phyloP scores from a whole-genome alignment of 176 grass and related monocot species.

The Panicum miliaceum region DNA sequence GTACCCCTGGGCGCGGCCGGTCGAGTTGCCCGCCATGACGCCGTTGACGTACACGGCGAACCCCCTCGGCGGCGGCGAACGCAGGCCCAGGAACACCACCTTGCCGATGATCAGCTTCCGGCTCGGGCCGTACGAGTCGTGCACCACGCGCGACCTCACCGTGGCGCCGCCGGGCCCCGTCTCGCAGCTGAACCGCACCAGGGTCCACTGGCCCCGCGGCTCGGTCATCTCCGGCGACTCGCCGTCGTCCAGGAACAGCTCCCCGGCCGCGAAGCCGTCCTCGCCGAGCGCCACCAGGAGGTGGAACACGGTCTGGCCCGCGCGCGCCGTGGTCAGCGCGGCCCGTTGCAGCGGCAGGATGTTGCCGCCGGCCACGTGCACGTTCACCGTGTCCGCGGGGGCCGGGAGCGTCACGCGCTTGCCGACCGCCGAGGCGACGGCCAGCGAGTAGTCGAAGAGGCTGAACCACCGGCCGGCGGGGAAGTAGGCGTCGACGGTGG shows the following conservation, averaged over 20 bases:
- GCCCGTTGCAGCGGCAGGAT: constrained; percentile 62
- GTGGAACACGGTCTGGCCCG: constrained; percentile 54
- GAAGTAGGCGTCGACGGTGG: constrained; percentile 68
- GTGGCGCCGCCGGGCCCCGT: constrained; percentile 22
- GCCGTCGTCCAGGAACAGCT: constrained; percentile 79
- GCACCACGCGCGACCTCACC: constrained; percentile 61
- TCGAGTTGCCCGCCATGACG: constrained; percentile 30
- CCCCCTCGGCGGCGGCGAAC: background rate
- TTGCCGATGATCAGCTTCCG: constrained; percentile 49
- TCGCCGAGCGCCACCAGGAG: constrained; percentile 62
- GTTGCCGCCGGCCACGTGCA: constrained; percentile 63
- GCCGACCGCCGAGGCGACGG: constrained; percentile 25
- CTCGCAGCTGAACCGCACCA: constrained; percentile 49
- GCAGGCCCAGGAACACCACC: constrained; percentile 69
- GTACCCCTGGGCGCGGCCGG: constrained; percentile 1
- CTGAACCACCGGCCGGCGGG: constrained; percentile 75
- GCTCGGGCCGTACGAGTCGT: constrained; percentile 50
- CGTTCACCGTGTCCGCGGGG: constrained; percentile 61
- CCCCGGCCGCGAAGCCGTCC: constrained; percentile 44
- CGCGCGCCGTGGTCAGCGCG: constrained; percentile 49
- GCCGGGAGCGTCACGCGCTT: constrained; percentile 51
- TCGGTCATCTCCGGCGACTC: constrained; percentile 71
- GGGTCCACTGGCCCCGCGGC: constrained; percentile 41
- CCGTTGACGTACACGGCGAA: constrained; percentile 42
- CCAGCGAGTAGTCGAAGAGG: constrained; percentile 57